A percentile compares a stretch with the other conserved stretches of the same genome.
Conservation (phyloP, 106 monocot genomes). For the Acanthochlamys bracteata region DNA sequence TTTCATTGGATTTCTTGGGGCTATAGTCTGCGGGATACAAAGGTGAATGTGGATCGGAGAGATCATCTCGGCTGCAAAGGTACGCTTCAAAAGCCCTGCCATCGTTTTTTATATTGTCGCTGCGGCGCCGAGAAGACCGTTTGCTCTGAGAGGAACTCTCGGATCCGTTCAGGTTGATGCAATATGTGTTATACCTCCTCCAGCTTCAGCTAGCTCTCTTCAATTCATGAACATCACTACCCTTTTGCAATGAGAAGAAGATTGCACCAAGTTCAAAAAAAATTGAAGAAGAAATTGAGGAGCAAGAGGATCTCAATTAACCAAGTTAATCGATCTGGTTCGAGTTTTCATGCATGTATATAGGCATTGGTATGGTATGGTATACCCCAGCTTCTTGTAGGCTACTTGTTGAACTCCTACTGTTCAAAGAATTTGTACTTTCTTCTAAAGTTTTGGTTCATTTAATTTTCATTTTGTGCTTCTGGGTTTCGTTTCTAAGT, state of each 20-base stretch:
- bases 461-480: no score
- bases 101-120: constrained; percentile 8
- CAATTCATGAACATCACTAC: background rate
- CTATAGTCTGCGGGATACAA: background rate
- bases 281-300: background rate
- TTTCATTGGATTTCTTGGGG: background rate
- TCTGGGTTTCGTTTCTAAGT: no score
- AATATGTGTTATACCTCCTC: background rate
- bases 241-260: background rate
- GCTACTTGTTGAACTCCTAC: background rate
- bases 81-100: constrained; percentile 9
- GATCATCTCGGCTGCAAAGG: constrained; percentile 38
- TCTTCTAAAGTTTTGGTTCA: background rate
- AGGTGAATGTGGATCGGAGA: constrained; percentile 33
- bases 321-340: no score
- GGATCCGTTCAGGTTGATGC: constrained; percentile 24
- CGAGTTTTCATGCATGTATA: constrained; percentile 7
- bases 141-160: constrained; percentile 50
- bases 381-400: constrained; percentile 1
- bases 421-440: background rate
- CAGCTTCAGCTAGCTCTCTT: background rate
- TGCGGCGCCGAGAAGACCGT: constrained; percentile 12
- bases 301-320: background rate
- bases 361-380: constrained; percentile 5
- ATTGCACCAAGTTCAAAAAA: no score